Conservation (phyloP, 2,329 filamentous ascomycete species). For the Rhynchosporium secalis region DNA sequence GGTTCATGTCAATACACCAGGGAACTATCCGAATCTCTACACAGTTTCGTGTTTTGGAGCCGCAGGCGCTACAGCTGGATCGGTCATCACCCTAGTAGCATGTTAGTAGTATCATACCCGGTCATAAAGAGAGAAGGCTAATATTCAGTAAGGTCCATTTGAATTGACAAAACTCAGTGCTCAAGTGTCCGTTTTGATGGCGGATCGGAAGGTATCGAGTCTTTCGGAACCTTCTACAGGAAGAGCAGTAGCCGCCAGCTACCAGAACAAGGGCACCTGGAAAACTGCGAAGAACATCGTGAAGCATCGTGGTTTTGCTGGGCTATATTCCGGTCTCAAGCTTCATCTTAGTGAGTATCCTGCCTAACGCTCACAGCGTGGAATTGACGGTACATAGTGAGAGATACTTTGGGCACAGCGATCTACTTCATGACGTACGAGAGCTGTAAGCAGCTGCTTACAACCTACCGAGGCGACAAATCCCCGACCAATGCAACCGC, state of each 20-base stretch:
- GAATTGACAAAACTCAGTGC: slow-evolving; percentile 88
- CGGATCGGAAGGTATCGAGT: slow-evolving; percentile 51
- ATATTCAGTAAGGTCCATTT: slow-evolving; percentile 62
- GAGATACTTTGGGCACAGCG: slow-evolving; percentile 79
- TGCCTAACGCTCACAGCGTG: background rate
- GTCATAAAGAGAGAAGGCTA: slow-evolving; percentile 1
- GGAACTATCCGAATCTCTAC: slow-evolving; percentile 70
- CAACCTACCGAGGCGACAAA: slow-evolving; percentile 68
- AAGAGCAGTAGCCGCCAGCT: slow-evolving; percentile 58
- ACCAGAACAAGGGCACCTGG: slow-evolving; percentile 75
- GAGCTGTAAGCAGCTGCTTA: slow-evolving; percentile 78
- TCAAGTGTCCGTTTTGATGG: slow-evolving; percentile 79
- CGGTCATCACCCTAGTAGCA: slow-evolving; percentile 75
- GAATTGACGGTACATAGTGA: slow-evolving; percentile 51
- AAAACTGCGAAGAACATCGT: slow-evolving; percentile 76
- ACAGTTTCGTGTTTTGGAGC: slow-evolving; percentile 76
- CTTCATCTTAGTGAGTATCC: slow-evolving; percentile 69
- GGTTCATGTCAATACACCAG: slow-evolving; percentile 67
- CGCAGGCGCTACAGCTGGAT: slow-evolving; percentile 77
- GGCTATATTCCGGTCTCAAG: slow-evolving; percentile 78
- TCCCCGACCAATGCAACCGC: slow-evolving; percentile 78
- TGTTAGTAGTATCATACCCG: slow-evolving; percentile 51
- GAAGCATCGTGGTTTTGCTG: slow-evolving; percentile 68
- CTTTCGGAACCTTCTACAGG: slow-evolving; percentile 38
- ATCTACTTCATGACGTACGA: slow-evolving; percentile 92